These are phyloP conservation scores for Maudiozyma saulgeensis DNA, from an alignment of 805 yeast genomes.

Conservation along the genomic window DNA sequence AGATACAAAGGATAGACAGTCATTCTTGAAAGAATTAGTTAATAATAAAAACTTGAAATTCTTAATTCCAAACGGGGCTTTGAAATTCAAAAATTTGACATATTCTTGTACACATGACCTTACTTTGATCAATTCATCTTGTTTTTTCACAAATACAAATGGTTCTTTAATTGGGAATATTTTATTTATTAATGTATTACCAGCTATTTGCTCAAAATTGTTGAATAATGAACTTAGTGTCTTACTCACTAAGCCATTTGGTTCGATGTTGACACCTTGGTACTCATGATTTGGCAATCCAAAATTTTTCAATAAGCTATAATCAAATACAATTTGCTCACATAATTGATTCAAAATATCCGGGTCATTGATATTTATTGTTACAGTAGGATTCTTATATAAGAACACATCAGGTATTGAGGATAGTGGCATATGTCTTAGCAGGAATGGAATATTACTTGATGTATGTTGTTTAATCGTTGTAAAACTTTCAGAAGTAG, in stretches of 20 bases:
- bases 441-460: conserved; percentile 58
- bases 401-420: conserved; percentile 49
- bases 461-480: conserved; percentile 23
- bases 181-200: conserved; percentile 20
- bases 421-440: conserved; percentile 52
- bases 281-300: conserved; percentile 49
- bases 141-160: conserved; percentile 23
- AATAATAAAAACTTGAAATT: conserved; percentile 45
- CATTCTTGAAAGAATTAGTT: conserved; percentile 21
- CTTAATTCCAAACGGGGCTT: conserved; percentile 43
- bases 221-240: conserved; percentile 17
- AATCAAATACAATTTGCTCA: conserved; percentile 26
- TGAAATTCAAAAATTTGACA: conserved; percentile 53
- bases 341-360: conserved; percentile 21
- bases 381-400: conserved; percentile 15
- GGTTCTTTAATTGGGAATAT: conserved; percentile 21
- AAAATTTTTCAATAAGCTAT: conserved; percentile 41
- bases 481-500: neutral
- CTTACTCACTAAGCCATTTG: conserved; percentile 15
- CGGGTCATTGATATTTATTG: conserved; percentile 9
- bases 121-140: conserved; percentile 32
- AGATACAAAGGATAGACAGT: conserved; percentile 24
- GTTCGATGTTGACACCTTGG: conserved; percentile 12
- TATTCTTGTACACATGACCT: conserved; percentile 39
- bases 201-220: conserved; percentile 18